Percentiles rank a stretch among this genome's conserved stretches.
phyloP scores from a whole-genome alignment of 257 asterid species.

The Gentiana macrophylla region DNA sequence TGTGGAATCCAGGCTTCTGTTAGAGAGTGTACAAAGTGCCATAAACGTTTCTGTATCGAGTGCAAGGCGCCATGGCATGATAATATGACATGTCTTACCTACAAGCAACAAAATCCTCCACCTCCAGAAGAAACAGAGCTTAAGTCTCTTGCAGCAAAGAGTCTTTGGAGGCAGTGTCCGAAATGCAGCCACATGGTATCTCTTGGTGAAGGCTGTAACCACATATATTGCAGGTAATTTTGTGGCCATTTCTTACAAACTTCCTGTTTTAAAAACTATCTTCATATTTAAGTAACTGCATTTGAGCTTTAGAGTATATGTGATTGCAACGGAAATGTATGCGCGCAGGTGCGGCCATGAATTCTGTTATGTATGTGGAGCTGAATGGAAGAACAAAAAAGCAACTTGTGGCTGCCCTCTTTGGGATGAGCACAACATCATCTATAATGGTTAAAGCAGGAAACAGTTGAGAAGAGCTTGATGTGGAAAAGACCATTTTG shows the following conservation, averaged over 20 bases:
- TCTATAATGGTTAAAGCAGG: conserved; percentile 17
- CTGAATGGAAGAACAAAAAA: conserved; percentile 59
- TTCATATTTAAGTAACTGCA: too few relatives aligned
- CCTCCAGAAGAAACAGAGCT: conserved; percentile 46
- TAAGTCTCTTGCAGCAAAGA: conserved; percentile 26
- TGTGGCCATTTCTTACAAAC: too few relatives aligned
- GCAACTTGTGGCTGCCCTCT: conserved; percentile 56
- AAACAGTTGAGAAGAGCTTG: neutral
- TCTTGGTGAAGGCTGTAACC: conserved; percentile 21
- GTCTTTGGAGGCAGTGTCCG: conserved; percentile 20
- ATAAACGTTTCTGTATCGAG: conserved; percentile 35
- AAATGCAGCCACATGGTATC: conserved; percentile 24
- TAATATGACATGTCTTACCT: conserved; percentile 35
- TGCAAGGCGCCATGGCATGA: conserved; percentile 79
- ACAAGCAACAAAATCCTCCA: conserved; percentile 30
- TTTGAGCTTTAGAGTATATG: neutral
- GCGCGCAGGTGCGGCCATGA: conserved; percentile 68
- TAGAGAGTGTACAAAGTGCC: conserved; percentile 42
- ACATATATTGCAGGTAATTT: conserved; percentile 24
- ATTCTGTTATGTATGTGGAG: conserved; percentile 76
- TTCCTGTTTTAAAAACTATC: too few relatives aligned
- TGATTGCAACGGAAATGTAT: conserved; percentile 2
- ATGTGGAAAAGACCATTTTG: neutral
- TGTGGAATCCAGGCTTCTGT: neutral
- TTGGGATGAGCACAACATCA: conserved; percentile 45